Evolutionary conservation across 1,139 yeast species (phyloP), one percentile per base, ranked within the genome.

Genomic region (Geotrichum citri-aurantii): DNA sequence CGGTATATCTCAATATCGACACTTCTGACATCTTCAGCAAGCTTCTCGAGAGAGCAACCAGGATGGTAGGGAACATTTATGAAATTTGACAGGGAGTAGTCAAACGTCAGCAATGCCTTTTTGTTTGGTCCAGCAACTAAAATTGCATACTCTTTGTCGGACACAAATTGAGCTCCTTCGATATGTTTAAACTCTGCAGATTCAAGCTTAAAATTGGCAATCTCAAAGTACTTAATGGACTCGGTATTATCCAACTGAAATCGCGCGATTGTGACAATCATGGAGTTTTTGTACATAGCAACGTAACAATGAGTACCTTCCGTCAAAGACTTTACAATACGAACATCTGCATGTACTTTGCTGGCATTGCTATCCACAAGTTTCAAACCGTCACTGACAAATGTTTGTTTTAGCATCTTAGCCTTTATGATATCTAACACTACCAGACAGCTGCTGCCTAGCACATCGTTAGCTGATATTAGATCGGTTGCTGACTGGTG

Each of bases 401-500:
- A 33, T 6, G 63, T 56, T 44, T 61, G 62, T 4, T 56, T 27
- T 4, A 59, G 56, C 58, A 65, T 55, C 1, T 61, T 61, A 12
- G 49, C 42, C 37, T 60, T 63, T 23, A 62, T 53, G 19, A 56
- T 48, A 19, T 56, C 59, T 54, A 65, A 64, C 24, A 48, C 40
- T 24, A 21, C 17, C 37, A 14, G 31, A 44, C 51, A 49, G 27
- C 46, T 49, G 47, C 11, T 50, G 21, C 33, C 47, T 29, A 54
- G 26, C 31, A 7, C 33, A 2, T 37, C 52, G 23, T 24, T 51
- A 24, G 42, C 37, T 10, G 44, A 44, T 33, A 21, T 14, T 48
- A 29, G 46, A 44, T 17, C 31, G 44, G 23, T 31, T 26, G 53
- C 27, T 29, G 44, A 56, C 37, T 44, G 44, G 17, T 46, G 44